Conservation (phyloP, 768 basidiomycete species). For the Phylloporus arenicola region DNA sequence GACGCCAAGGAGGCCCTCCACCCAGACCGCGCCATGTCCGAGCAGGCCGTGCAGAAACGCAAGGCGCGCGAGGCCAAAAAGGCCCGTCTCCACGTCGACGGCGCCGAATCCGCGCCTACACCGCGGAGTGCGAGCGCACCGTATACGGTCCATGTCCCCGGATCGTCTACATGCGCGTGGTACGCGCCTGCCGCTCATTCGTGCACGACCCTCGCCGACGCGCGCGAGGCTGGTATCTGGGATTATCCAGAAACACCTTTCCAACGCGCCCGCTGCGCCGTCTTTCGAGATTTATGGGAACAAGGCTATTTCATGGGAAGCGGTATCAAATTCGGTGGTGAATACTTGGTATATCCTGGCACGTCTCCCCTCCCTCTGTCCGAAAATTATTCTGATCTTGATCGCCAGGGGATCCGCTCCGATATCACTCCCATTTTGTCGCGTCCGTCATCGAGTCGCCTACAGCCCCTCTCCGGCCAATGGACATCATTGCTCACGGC, state of each 20-base stretch:
- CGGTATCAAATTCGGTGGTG: conserved; percentile 92
- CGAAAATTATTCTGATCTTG: too few relatives aligned
- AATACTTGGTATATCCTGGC: conserved; percentile 97
- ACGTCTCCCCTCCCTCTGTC: conserved; percentile 18
- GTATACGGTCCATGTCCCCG: conserved; percentile 63
- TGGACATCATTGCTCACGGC: conserved; percentile 95
- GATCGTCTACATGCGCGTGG: conserved; percentile 58
- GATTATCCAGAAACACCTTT: conserved; percentile 57
- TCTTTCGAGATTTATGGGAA: conserved; percentile 77
- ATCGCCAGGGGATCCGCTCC: conserved; percentile 75
- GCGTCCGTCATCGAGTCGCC: conserved; percentile 74
- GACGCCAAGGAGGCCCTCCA: conserved; percentile 40
- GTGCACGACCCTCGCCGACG: conserved; percentile 54
- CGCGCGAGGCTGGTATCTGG: conserved; percentile 70
- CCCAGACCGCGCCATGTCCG: conserved; percentile 42
- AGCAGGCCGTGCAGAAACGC: conserved; percentile 66
- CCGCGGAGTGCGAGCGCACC: conserved; percentile 13
- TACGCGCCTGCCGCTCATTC: conserved; percentile 44
- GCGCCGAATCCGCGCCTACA: neutral
- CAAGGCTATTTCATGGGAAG: conserved; percentile 84
- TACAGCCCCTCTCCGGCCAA: conserved; percentile 58
- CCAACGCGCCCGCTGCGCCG: conserved; percentile 72
- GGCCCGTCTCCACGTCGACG: conserved; percentile 11
- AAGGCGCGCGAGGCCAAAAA: conserved; percentile 57
- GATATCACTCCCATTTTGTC: conserved; percentile 96